These are phyloP conservation scores for Fusarium newnesense DNA, from an alignment of 2,329 filamentous ascomycete species.

Conservation along the genomic window DNA sequence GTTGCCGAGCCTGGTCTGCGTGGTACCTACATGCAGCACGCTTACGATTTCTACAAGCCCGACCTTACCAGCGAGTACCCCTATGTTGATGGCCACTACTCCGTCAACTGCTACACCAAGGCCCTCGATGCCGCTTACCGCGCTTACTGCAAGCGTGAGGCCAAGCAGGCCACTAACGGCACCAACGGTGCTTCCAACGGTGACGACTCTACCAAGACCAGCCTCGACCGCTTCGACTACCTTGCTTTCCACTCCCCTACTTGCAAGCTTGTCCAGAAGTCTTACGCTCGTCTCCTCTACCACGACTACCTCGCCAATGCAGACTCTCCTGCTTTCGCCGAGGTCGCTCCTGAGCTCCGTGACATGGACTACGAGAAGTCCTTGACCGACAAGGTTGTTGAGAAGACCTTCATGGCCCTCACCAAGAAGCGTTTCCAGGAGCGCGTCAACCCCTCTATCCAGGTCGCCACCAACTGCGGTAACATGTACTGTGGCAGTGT, in stretches of 20 bases:
- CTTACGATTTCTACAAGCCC: constrained; percentile 92
- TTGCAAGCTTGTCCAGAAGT: constrained; percentile 89
- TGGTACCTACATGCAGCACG: constrained; percentile 83
- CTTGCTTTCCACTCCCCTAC: constrained; percentile 85
- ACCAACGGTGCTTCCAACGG: constrained; percentile 63
- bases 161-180: constrained; percentile 65
- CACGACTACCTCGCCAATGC: constrained; percentile 84
- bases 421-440: constrained; percentile 87
- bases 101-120: constrained; percentile 82
- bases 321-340: constrained; percentile 73
- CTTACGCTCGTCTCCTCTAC: constrained; percentile 84
- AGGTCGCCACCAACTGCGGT: constrained; percentile 80
- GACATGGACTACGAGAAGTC: constrained; percentile 84
- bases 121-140: constrained; percentile 85
- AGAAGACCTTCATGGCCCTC: constrained; percentile 87
- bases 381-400: constrained; percentile 81
- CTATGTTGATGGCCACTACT: constrained; percentile 86
- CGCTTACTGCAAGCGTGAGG: constrained; percentile 80
- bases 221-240: constrained; percentile 85
- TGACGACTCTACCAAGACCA: constrained; percentile 62
- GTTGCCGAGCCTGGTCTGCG: constrained; percentile 82
- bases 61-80: constrained; percentile 89
- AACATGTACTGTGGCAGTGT: constrained; percentile 78
- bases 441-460: constrained; percentile 77
- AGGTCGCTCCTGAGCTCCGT: constrained; percentile 79